Conservation (phyloP, 176 grass and related monocot genomes). For the Themeda triandra region DNA sequence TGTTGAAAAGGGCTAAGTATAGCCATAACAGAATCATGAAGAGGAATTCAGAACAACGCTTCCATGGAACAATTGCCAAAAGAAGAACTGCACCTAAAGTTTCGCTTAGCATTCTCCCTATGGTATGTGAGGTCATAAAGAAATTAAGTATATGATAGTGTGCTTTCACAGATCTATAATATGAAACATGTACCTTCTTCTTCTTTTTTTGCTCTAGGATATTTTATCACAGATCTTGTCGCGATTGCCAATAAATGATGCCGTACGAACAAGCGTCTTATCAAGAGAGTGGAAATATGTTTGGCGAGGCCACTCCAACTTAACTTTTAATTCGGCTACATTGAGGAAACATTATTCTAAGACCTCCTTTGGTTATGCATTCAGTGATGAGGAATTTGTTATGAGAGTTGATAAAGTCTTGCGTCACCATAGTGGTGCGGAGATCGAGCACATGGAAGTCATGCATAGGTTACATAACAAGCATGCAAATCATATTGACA, state of each 20-base stretch:
- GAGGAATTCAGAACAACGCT: background rate
- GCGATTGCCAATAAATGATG: background rate
- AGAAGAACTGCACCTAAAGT: background rate
- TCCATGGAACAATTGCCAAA: background rate
- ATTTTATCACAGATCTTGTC: background rate
- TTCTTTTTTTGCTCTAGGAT: background rate
- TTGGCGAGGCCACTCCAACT: background rate
- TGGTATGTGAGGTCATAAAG: background rate
- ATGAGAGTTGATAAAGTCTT: background rate
- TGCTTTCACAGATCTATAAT: background rate
- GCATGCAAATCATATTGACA: background rate
- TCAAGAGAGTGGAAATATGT: constrained; percentile 7
- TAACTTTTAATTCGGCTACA: background rate
- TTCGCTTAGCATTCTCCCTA: background rate
- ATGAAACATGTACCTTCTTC: background rate
- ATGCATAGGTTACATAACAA: background rate
- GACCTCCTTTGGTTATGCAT: background rate
- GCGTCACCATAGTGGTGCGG: background rate
- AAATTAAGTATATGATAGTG: background rate
- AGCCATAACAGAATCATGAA: background rate
- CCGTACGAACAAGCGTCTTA: background rate
- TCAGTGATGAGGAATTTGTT: background rate
- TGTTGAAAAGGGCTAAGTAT: background rate
- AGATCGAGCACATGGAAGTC: background rate
- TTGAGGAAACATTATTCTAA: background rate